phyloP scores from a whole-genome alignment of 441 rosid species.

The Eutrema salsugineum region DNA sequence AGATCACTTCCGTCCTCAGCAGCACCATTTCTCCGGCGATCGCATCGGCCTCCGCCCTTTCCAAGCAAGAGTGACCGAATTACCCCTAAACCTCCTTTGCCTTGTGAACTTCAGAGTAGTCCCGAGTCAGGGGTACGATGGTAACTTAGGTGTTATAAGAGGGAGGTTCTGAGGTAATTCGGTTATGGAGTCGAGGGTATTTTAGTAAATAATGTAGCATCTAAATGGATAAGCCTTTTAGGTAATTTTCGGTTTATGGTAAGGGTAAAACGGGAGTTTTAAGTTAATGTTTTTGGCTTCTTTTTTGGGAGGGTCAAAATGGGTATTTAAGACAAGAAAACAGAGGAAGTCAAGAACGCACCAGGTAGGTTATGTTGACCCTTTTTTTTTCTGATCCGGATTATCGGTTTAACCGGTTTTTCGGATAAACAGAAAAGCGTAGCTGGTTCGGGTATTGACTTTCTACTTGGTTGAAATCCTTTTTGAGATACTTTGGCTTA shows the following conservation, averaged over 20 bases:
- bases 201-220: constrained; percentile 17
- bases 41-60: constrained; percentile 18
- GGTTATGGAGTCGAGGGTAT: not conserved
- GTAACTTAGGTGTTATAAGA: not conserved
- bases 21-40: constrained; percentile 15
- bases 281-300: not conserved
- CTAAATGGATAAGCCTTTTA: constrained; percentile 29
- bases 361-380: constrained; percentile 50
- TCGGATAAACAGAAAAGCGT: constrained; percentile 35
- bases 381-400: not conserved
- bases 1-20: constrained; percentile 55
- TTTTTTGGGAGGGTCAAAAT: not conserved
- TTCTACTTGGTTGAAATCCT: constrained; percentile 35
- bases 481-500: constrained; percentile 16
- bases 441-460: constrained; percentile 99
- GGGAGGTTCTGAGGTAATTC: constrained; percentile 49
- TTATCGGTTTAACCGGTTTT: not conserved
- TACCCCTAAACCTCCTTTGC: constrained; percentile 46
- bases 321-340: not conserved
- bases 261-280: not conserved
- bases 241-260: not conserved
- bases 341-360: constrained; percentile 91
- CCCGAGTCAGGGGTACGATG: not conserved
- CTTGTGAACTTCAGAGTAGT: not conserved
- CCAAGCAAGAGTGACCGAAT: constrained; percentile 36